A percentile compares a stretch with the other conserved stretches of the same genome.
phyloP scores from a whole-genome alignment of 768 basidiomycete genomes.

The Agrocybe pediades region DNA sequence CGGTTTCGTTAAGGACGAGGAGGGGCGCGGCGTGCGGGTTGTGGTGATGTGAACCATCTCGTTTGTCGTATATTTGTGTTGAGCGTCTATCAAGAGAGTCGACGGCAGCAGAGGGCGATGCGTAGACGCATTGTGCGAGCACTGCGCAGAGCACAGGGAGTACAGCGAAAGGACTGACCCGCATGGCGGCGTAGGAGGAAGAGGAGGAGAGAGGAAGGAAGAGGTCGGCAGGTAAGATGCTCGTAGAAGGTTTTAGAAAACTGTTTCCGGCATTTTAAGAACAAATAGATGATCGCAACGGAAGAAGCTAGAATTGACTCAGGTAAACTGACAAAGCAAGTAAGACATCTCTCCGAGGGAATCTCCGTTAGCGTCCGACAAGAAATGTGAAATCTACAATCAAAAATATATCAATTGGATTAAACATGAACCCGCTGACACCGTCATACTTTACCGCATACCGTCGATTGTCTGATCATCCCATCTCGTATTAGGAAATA shows the following conservation, averaged over 20 bases:
- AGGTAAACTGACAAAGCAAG: constrained; percentile 26
- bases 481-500: too few species aligned
- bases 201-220: neutral
- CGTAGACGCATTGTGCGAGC: constrained; percentile 7
- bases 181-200: constrained; percentile 12
- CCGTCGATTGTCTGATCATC: too few species aligned
- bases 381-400: too few species aligned
- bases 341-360: neutral
- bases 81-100: neutral
- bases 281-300: constrained; percentile 12
- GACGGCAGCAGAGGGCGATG: constrained; percentile 6
- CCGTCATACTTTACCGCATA: too few species aligned
- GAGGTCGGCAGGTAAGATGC: constrained; percentile 1
- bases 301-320: constrained; percentile 24
- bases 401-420: too few species aligned
- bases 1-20: constrained; percentile 76
- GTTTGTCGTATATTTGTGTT: constrained; percentile 3
- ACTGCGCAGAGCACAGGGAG: constrained; percentile 8
- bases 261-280: constrained; percentile 14
- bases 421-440: too few species aligned
- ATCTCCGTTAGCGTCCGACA: constrained; percentile 1
- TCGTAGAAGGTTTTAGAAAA: neutral
- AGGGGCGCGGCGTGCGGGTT: constrained; percentile 50
- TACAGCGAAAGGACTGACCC: constrained; percentile 8
- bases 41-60: constrained; percentile 50